Conservation (phyloP, 2,329 filamentous ascomycete genomes). For the Xenoacremonium recifei region DNA sequence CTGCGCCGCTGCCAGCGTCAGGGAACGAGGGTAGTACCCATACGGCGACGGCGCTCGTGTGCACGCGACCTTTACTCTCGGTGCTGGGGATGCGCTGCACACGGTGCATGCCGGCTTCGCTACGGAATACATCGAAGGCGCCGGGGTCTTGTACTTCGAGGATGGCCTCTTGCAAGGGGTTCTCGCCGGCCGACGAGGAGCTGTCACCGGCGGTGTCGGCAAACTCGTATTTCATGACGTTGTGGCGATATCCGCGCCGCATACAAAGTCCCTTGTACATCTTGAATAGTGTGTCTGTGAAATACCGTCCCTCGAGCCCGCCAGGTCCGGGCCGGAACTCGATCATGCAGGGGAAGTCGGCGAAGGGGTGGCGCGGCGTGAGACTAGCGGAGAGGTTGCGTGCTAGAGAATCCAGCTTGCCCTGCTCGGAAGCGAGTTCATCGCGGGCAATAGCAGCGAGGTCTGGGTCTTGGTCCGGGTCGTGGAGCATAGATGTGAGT, state of each 20-base stretch:
- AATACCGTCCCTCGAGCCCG: conserved; percentile 86
- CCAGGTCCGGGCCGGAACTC: conserved; percentile 92
- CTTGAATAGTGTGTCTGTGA: conserved; percentile 79
- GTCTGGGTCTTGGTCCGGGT: conserved; percentile 58
- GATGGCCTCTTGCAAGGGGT: conserved; percentile 80
- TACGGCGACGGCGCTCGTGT: conserved; percentile 89
- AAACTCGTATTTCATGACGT: conserved; percentile 77
- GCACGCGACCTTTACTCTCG: conserved; percentile 85
- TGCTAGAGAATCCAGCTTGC: conserved; percentile 61
- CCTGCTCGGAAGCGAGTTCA: conserved; percentile 68
- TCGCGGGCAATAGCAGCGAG: conserved; percentile 77
- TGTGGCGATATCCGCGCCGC: conserved; percentile 62
- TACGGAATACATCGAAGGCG: conserved; percentile 77
- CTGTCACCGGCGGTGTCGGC: conserved; percentile 61
- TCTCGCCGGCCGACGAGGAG: conserved; percentile 57
- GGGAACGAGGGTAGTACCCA: conserved; percentile 88
- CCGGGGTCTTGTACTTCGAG: conserved; percentile 76
- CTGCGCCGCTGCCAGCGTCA: conserved; percentile 45
- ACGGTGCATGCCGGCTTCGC: conserved; percentile 90
- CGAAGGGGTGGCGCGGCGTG: conserved; percentile 87
- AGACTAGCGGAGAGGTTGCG: conserved; percentile 71
- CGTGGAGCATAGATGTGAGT: conserved; percentile 48
- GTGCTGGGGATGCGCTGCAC: conserved; percentile 93
- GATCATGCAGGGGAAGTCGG: conserved; percentile 82
- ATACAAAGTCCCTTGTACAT: conserved; percentile 87